These are phyloP conservation scores for Tilletia walkeri DNA, from an alignment of 1,284 basidiomycete genomes.

Conservation along the genomic window DNA sequence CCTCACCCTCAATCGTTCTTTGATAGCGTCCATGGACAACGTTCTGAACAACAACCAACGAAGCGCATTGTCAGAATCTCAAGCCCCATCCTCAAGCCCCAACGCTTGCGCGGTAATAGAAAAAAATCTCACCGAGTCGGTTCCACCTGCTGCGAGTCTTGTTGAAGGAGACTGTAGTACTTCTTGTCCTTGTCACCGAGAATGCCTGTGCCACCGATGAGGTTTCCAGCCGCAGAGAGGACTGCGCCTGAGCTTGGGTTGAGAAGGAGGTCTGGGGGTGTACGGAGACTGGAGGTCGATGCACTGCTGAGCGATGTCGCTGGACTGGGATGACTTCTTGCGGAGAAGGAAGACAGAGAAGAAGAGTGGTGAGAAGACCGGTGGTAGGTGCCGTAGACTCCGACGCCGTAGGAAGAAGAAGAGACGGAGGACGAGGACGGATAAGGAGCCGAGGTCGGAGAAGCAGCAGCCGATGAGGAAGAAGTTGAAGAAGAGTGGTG, in stretches of 20 bases:
- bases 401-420: background rate
- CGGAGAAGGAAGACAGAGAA: background rate
- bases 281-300: constrained; percentile 31
- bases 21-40: constrained; percentile 14
- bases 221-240: background rate
- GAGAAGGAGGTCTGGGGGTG: constrained; percentile 40
- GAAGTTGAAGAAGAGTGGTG: background rate
- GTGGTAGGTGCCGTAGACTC: background rate
- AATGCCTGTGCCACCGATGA: background rate
- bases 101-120: too few relatives aligned
- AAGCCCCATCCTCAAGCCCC: too few relatives aligned
- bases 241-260: constrained; percentile 20
- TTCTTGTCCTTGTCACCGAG: constrained; percentile 9
- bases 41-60: background rate
- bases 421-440: background rate
- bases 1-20: constrained; percentile 3
- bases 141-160: too few relatives aligned
- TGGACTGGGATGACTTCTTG: constrained; percentile 17
- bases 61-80: too few relatives aligned
- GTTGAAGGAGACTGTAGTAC: background rate
- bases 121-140: too few relatives aligned
- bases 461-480: background rate
- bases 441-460: background rate
- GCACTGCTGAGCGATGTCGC: constrained; percentile 22
- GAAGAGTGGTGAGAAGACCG: background rate